Conservation (phyloP, 106 monocot species). For the Dioscorea dumetorum region DNA sequence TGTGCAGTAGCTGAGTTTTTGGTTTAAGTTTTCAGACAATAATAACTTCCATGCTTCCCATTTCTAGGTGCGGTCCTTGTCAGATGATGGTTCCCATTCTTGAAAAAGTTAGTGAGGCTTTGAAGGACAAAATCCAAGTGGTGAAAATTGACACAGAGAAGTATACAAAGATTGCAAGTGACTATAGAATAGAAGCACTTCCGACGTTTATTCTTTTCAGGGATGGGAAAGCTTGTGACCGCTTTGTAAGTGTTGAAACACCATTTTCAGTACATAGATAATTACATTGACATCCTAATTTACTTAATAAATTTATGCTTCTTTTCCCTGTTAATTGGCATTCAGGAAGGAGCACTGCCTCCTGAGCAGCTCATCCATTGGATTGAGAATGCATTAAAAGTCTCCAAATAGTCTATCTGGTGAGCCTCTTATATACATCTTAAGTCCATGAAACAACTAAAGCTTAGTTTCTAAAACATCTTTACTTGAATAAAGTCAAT, state of each 20-base stretch:
- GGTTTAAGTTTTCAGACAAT: too few species aligned
- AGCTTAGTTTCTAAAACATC: too few species aligned
- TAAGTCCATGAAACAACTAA: too few species aligned
- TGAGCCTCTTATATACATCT: background rate
- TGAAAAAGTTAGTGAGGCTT: constrained; percentile 53
- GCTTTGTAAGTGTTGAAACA: constrained; percentile 66
- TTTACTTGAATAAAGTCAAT: too few species aligned
- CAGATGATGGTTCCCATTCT: constrained; percentile 89
- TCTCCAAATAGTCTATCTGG: constrained; percentile 18
- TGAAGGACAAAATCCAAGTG: constrained; percentile 65
- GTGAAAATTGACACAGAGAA: constrained; percentile 97
- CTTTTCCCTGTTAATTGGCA: background rate
- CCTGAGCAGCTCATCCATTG: constrained; percentile 69
- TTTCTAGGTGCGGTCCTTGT: constrained; percentile 89
- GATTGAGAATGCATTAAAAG: constrained; percentile 58
- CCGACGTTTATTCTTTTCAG: constrained; percentile 91
- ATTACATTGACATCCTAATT: background rate
- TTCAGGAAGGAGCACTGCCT: constrained; percentile 87
- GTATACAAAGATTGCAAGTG: constrained; percentile 60
- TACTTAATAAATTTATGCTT: background rate
- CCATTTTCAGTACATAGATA: background rate
- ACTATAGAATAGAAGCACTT: constrained; percentile 68
- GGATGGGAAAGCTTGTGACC: constrained; percentile 83
- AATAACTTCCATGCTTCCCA: background rate
- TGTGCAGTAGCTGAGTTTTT: too few species aligned